phyloP scores from a whole-genome alignment of 192 early-diverging fungal species.

The Rhizoclosmatium globosum region DNA sequence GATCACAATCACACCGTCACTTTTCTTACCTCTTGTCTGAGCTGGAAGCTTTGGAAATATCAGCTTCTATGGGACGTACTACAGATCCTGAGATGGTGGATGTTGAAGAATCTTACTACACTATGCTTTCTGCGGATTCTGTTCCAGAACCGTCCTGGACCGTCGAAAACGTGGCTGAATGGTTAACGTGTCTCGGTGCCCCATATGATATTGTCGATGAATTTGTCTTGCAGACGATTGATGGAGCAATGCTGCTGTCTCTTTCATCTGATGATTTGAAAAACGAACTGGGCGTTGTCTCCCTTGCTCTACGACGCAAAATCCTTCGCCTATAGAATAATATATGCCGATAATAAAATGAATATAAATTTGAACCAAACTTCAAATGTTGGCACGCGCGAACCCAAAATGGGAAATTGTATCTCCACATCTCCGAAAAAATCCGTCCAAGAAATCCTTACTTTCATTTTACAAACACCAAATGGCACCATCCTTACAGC shows the following conservation, averaged over 20 bases:
- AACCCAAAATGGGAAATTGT: too few species aligned
- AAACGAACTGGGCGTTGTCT: not conserved
- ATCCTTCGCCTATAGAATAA: not conserved
- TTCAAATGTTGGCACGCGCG: too few species aligned
- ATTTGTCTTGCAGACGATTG: not conserved
- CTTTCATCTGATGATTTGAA: not conserved
- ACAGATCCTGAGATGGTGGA: not conserved
- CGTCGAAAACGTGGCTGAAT: not conserved
- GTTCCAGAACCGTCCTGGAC: not conserved
- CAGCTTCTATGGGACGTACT: not conserved
- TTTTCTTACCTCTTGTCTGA: too few species aligned
- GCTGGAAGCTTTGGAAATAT: not conserved
- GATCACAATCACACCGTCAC: too few species aligned
- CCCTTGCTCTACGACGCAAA: conserved; percentile 1
- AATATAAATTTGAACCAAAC: too few species aligned
- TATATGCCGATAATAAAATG: too few species aligned
- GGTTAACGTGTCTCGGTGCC: not conserved
- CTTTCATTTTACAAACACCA: too few species aligned
- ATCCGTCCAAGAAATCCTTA: too few species aligned
- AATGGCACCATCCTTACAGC: too few species aligned
- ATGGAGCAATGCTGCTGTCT: conserved; percentile 4
- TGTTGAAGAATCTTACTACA: not conserved
- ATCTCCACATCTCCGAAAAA: too few species aligned
- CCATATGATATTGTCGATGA: not conserved
- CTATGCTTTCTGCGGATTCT: not conserved